Base-by-base conservation (phyloP, 192 early-diverging fungal species). In the Coemansia sp. region DNA sequence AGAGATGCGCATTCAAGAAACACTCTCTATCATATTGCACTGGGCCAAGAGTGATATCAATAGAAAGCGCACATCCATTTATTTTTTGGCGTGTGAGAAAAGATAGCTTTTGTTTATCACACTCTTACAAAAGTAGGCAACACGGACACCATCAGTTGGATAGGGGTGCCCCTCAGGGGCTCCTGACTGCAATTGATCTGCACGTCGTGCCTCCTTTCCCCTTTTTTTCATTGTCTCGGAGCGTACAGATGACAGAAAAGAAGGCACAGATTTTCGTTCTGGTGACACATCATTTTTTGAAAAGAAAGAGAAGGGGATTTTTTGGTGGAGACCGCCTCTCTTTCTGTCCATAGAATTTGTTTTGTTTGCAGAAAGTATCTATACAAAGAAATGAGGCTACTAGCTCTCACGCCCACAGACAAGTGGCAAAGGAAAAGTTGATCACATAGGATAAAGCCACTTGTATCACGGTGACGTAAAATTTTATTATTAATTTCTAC, bases 141-240 rank as follows among this genome's bases (percentile, higher is more conserved):
- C 16, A 14, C 16, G 46, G 46, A 47, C 16, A 47, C 1, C 4
- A 47, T 19, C 46, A 47, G 46, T 19, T 47, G 19, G 19, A 47
- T 47, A 76, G 74, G 73, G 73, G 73, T 38, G 50, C 49, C 26
- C 26, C 26, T 30, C 32, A 68, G 68, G 68, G 62, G 68, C 57
- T 52, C 57, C 64, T 65, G 17, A 35, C 33, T 11, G 52, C 52
- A 53, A 30, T 53, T 53, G 52, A 53, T 53, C 52, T 53, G 52
- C 52, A 53, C 13, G 52, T 16, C 40, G 40, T 16, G 52, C 26
- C 52, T 8, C 3, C 52, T 8, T 0, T 4, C 42, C 42, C 16
- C 42, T 44, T 44, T 44, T 44, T 44, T 44, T 11, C 9, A 44
- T 44, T 37, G 35, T 37, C 35, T 6, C 7, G 11, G 23, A 53